Evolutionary conservation across 768 basidiomycete genomes (phyloP).

Genomic region (Ramaria sp.): DNA sequence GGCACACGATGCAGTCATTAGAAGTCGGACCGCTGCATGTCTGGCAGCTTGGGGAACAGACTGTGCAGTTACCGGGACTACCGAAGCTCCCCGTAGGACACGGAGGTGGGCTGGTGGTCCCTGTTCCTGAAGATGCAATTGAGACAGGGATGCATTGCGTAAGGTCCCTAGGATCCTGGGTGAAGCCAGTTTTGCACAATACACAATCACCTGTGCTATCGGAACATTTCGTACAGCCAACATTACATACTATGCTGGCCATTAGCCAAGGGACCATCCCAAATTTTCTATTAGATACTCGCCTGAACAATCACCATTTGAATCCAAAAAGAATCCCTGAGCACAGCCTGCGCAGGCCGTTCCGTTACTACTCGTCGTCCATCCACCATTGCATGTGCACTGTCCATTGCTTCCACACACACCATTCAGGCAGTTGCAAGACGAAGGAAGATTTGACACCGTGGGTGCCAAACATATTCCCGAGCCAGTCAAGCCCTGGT

Average conservation of each 20-base stretch:
- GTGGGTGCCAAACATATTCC: conserved; percentile 54
- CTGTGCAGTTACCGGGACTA: conserved; percentile 38
- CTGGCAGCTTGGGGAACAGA: conserved; percentile 55
- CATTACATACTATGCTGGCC: conserved; percentile 43
- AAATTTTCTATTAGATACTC: conserved; percentile 15
- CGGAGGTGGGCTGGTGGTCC: too few relatives aligned
- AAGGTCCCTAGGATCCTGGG: conserved; percentile 50
- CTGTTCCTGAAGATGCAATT: conserved; percentile 35
- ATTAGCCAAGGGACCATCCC: conserved; percentile 2
- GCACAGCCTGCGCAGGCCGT: conserved; percentile 70
- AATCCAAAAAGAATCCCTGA: conserved; percentile 61
- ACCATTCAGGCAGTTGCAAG: conserved; percentile 79
- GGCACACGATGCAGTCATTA: conserved; percentile 63
- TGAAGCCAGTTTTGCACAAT: conserved; percentile 60
- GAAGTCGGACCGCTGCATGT: conserved; percentile 62
- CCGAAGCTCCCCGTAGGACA: conserved; percentile 61
- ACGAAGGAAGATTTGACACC: conserved; percentile 41
- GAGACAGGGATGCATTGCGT: conserved; percentile 56
- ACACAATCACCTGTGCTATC: conserved; percentile 60
- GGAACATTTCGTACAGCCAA: conserved; percentile 63
- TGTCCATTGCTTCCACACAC: conserved; percentile 56
- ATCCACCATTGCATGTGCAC: conserved; percentile 70
- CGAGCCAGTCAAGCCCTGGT: conserved; percentile 68
- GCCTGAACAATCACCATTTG: conserved; percentile 67
- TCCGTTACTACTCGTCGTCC: conserved; percentile 58